phyloP scores from a whole-genome alignment of 1,139 yeast genomes.

The Sugiyamaella grinbergsii region DNA sequence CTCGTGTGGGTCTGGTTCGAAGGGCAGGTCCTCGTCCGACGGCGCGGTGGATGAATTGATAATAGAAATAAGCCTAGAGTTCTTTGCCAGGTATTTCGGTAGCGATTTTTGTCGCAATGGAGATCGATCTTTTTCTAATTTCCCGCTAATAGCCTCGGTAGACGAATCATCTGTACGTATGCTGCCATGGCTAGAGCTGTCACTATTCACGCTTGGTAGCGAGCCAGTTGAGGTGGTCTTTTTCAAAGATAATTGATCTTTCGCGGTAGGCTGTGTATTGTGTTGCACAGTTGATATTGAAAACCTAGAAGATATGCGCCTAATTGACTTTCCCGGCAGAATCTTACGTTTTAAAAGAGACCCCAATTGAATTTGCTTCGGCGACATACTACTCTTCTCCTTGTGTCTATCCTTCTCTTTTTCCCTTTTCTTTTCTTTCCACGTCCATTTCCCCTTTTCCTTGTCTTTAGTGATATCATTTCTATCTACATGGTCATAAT shows the following conservation, averaged over 20 bases:
- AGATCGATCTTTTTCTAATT: background rate
- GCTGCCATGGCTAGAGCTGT: background rate
- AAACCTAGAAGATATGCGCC: too few species aligned
- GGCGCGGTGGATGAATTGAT: background rate
- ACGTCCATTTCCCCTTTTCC: too few species aligned
- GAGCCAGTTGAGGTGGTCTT: background rate
- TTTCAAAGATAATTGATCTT: background rate
- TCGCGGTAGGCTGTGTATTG: too few species aligned
- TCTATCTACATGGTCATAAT: slow-evolving; percentile 12
- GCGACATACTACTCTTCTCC: too few species aligned
- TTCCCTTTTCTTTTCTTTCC: background rate
- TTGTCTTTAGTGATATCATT: background rate
- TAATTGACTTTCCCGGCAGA: background rate
- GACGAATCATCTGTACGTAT: background rate
- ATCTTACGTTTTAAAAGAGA: background rate
- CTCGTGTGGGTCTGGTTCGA: slow-evolving; percentile 15
- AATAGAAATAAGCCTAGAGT: background rate
- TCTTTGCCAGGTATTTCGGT: slow-evolving; percentile 13
- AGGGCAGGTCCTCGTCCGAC: slow-evolving; percentile 4
- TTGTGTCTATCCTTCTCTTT: too few species aligned
- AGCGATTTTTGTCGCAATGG: background rate
- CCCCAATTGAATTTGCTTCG: background rate
- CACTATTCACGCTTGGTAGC: background rate
- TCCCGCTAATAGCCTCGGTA: background rate
- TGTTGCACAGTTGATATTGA: too few species aligned